These are phyloP conservation scores for Tulasnella sp. DNA, from an alignment of 768 basidiomycete species.

Conservation along the genomic window DNA sequence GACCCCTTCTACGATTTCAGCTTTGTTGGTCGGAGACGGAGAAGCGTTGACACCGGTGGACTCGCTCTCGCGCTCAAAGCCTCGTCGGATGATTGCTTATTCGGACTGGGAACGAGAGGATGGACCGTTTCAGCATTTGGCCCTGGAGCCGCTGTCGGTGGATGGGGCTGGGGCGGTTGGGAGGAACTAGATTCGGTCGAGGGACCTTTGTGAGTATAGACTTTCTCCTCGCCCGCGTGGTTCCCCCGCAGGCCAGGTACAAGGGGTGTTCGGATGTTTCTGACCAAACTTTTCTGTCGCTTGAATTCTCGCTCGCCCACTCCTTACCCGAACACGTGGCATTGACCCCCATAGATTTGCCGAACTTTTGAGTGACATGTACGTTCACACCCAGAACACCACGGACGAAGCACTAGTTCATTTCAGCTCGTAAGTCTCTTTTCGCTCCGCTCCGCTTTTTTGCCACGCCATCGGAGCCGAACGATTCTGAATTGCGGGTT, in stretches of 20 bases:
- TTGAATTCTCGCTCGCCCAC: constrained; percentile 12
- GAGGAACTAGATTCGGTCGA: constrained; percentile 46
- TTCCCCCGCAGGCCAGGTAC: constrained; percentile 24
- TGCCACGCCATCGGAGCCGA: background rate
- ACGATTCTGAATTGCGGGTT: background rate
- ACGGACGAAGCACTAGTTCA: constrained; percentile 55
- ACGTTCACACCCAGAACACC: constrained; percentile 67
- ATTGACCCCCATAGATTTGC: constrained; percentile 52
- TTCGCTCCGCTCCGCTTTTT: background rate
- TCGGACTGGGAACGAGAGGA: constrained; percentile 21
- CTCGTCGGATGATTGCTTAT: constrained; percentile 33
- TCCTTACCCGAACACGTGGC: constrained; percentile 19
- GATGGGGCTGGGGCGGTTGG: constrained; percentile 69
- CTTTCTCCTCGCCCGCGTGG: constrained; percentile 45
- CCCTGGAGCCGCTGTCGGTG: constrained; percentile 33
- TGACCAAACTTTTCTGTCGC: background rate
- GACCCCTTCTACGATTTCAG: constrained; percentile 11
- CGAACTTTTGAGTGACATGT: constrained; percentile 81
- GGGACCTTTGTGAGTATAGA: constrained; percentile 36
- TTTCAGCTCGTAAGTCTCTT: constrained; percentile 32
- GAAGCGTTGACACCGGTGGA: constrained; percentile 88
- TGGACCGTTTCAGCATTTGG: constrained; percentile 13
- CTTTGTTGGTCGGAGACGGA: constrained; percentile 38
- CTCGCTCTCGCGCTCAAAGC: constrained; percentile 65
- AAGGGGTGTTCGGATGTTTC: background rate